These are phyloP conservation scores for Gossypium thurberi DNA, from an alignment of 345 rosid genomes.

Conservation along the genomic window DNA sequence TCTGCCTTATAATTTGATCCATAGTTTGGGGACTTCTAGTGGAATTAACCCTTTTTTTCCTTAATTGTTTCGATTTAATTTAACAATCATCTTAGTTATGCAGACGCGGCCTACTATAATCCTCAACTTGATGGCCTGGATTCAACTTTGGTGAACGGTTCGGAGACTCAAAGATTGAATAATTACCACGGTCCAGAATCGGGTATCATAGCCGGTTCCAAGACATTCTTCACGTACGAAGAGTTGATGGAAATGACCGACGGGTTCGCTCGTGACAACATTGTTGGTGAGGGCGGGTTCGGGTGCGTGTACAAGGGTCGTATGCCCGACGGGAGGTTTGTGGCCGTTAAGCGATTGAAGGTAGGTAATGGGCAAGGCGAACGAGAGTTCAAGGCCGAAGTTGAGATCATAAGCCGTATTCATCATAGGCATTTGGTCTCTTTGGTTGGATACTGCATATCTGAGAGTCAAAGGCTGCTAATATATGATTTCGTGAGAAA, in stretches of 20 bases:
- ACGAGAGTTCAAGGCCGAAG: conserved; percentile 87
- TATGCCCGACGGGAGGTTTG: conserved; percentile 44
- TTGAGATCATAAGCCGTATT: conserved; percentile 89
- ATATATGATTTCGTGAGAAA: conserved; percentile 89
- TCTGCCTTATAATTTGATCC: neutral
- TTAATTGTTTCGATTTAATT: neutral
- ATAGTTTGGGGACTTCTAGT: neutral
- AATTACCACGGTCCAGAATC: conserved; percentile 38
- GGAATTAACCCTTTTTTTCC: neutral
- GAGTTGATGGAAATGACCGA: conserved; percentile 76
- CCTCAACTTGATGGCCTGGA: neutral
- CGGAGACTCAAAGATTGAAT: neutral
- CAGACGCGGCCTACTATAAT: neutral
- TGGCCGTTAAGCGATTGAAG: conserved; percentile 91
- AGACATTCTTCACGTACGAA: conserved; percentile 57
- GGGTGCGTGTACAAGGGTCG: conserved; percentile 79
- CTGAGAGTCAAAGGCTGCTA: conserved; percentile 61
- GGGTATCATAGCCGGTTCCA: conserved; percentile 35
- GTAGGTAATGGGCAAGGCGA: conserved; percentile 93
- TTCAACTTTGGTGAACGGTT: neutral
- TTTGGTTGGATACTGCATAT: conserved; percentile 75
- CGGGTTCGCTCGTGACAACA: conserved; percentile 60
- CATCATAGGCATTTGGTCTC: conserved; percentile 95
- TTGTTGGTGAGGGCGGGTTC: conserved; percentile 92
- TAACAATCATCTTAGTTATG: neutral